These are phyloP conservation scores for Botrytis medusae DNA, from an alignment of 2,329 filamentous ascomycete genomes.

Conservation along the genomic window DNA sequence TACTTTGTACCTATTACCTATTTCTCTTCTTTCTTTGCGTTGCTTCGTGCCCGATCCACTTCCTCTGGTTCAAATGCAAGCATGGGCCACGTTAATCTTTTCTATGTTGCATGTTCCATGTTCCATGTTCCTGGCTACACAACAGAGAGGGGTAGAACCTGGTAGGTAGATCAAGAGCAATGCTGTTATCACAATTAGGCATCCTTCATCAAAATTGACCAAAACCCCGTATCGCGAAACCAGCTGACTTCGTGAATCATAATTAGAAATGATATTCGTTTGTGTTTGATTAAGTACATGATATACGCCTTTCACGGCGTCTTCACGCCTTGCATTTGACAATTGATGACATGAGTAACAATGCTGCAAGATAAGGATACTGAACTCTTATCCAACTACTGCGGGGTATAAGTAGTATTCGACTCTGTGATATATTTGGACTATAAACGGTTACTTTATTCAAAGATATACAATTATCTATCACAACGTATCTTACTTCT, in stretches of 20 bases:
- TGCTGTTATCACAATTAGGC: neutral
- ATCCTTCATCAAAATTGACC: neutral
- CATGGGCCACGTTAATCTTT: neutral
- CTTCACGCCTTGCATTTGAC: conserved; percentile 6
- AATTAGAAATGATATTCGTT: neutral
- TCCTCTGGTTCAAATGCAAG: neutral
- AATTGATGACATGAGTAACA: neutral
- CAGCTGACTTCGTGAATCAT: neutral
- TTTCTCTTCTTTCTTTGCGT: neutral
- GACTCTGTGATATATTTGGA: neutral
- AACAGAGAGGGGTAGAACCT: neutral
- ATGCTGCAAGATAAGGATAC: neutral
- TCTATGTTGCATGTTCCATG: neutral
- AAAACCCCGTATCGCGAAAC: neutral
- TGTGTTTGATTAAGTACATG: neutral
- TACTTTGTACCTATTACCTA: neutral
- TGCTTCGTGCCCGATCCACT: neutral
- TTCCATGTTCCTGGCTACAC: neutral
- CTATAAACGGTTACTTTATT: neutral
- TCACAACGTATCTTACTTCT: neutral
- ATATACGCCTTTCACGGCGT: neutral
- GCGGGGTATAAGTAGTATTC: neutral
- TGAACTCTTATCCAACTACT: neutral
- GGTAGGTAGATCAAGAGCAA: neutral
- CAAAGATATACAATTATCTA: neutral